Conservation (phyloP, 257 asterid species). For the Oldenlandia corymbosa region DNA sequence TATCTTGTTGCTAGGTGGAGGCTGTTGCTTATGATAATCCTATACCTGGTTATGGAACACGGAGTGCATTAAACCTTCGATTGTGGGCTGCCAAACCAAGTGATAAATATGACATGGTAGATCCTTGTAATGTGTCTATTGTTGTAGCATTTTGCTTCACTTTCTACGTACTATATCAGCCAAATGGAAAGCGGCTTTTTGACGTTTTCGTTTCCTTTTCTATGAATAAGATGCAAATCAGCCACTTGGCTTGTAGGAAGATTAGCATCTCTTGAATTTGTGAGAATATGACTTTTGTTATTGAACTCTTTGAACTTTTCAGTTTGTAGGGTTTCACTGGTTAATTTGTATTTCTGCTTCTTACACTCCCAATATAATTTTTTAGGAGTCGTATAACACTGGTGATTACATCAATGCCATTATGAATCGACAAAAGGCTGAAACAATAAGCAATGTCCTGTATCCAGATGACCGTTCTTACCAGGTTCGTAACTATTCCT, state of each 20-base stretch:
- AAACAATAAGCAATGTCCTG: conserved; percentile 42
- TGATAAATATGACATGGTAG: conserved; percentile 50
- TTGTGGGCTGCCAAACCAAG: conserved; percentile 61
- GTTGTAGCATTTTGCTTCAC: background rate
- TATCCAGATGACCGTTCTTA: conserved; percentile 55
- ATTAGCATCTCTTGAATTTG: background rate
- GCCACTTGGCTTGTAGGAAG: background rate
- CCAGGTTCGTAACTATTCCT: conserved; percentile 29
- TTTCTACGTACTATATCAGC: background rate
- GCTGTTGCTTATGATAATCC: conserved; percentile 55
- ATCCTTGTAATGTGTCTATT: background rate
- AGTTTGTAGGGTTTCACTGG: background rate
- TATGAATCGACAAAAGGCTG: conserved; percentile 45
- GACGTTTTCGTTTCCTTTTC: background rate
- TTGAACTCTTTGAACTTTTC: background rate
- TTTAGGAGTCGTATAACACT: conserved; percentile 43
- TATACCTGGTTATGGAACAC: conserved; percentile 48
- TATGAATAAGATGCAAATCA: background rate
- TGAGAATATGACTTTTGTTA: background rate
- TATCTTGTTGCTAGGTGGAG: conserved; percentile 34
- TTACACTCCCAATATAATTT: conserved; percentile 4
- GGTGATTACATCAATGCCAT: conserved; percentile 47
- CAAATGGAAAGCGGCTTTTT: background rate
- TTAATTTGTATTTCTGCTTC: background rate
- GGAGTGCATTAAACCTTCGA: conserved; percentile 47